Evolutionary conservation across 352 stramenopile genomes (phyloP).

Genomic region (Hyphochytrium catenoides): DNA sequence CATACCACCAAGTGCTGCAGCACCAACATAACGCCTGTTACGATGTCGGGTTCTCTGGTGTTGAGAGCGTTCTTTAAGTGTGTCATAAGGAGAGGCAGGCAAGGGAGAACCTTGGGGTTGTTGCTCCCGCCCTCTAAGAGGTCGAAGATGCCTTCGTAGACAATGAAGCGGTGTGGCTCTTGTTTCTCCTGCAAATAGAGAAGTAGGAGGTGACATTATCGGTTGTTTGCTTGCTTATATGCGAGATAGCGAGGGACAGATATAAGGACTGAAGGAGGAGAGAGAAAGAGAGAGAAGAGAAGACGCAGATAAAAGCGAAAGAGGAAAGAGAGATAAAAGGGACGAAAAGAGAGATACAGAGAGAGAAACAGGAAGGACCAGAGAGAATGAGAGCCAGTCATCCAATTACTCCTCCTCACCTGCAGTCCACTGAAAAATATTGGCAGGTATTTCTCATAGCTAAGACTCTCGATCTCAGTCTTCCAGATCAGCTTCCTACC

Average conservation of each 20-base stretch:
- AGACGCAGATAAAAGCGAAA: too few relatives aligned
- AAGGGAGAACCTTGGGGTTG: constrained; percentile 23
- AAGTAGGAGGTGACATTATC: not conserved
- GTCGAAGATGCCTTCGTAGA: constrained; percentile 31
- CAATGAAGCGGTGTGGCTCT: constrained; percentile 39
- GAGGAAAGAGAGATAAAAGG: too few relatives aligned
- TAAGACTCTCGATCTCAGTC: constrained; percentile 22
- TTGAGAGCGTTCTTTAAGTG: constrained; percentile 32
- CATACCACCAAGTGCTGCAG: constrained; percentile 43
- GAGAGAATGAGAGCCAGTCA: too few relatives aligned
- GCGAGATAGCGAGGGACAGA: too few relatives aligned
- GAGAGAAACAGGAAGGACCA: too few relatives aligned
- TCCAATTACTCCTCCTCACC: too few relatives aligned
- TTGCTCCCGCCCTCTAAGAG: constrained; percentile 22
- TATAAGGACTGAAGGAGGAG: too few relatives aligned
- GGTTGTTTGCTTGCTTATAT: too few relatives aligned
- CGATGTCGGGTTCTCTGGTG: constrained; percentile 30
- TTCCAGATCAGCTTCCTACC: constrained; percentile 28
- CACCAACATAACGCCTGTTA: constrained; percentile 33
- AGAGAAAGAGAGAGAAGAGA: too few relatives aligned
- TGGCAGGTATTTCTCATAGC: constrained; percentile 32
- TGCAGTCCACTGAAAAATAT: constrained; percentile 39
- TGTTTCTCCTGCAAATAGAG: constrained; percentile 17
- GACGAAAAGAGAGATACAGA: too few relatives aligned
- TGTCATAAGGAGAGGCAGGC: constrained; percentile 23